These are phyloP conservation scores for Diutina ranongensis DNA, from an alignment of 1,139 yeast genomes.

Conservation along the genomic window DNA sequence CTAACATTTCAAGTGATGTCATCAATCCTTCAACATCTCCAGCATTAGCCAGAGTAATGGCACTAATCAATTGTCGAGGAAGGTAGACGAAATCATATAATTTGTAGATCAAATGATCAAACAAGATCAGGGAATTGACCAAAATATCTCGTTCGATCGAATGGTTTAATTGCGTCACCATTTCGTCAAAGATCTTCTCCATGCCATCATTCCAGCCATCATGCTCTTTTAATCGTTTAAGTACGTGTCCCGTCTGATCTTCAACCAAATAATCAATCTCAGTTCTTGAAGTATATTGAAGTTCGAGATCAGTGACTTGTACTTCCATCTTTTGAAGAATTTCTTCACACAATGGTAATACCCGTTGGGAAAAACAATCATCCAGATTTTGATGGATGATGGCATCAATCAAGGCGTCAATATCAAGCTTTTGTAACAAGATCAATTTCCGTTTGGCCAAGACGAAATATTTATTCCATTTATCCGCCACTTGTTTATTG, in stretches of 20 bases:
- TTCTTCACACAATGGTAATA: constrained; percentile 9
- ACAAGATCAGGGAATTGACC: constrained; percentile 41
- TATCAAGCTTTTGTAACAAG: constrained; percentile 30
- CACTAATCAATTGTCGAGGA: constrained; percentile 7
- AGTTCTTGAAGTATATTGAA: constrained; percentile 32
- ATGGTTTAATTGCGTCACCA: constrained; percentile 31
- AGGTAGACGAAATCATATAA: constrained; percentile 16
- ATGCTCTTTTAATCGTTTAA: constrained; percentile 34
- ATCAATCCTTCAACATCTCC: background rate
- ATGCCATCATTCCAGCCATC: constrained; percentile 40
- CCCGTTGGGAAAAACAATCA: background rate
- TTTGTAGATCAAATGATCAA: constrained; percentile 26
- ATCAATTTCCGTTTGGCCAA: constrained; percentile 50
- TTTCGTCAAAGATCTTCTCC: constrained; percentile 32
- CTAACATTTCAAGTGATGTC: background rate
- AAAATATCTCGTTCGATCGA: constrained; percentile 42
- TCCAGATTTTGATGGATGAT: constrained; percentile 7
- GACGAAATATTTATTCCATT: constrained; percentile 35
- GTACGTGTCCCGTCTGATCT: constrained; percentile 30
- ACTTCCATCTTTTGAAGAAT: constrained; percentile 16
- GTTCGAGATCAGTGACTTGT: constrained; percentile 41
- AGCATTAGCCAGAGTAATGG: background rate
- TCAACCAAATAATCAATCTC: constrained; percentile 41
- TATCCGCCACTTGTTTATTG: constrained; percentile 30
- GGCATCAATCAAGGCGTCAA: constrained; percentile 17